Conservation (phyloP, 495 filamentous ascomycete genomes). For the Aspergillus hancockii region DNA sequence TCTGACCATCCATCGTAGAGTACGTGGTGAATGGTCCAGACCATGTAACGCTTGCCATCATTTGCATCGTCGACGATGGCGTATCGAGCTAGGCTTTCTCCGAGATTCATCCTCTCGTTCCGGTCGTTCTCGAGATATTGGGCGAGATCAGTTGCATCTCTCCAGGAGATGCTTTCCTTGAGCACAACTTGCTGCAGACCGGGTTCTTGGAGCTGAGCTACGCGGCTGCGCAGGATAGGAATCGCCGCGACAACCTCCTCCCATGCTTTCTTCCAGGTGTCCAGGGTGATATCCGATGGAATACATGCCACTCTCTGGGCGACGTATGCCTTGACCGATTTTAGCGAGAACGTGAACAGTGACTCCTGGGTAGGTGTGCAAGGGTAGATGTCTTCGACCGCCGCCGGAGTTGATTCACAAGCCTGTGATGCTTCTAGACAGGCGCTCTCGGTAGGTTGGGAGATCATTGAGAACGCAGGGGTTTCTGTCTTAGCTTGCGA, state of each 20-base stretch:
- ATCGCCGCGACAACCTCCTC: conserved; percentile 43
- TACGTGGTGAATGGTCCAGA: conserved; percentile 67
- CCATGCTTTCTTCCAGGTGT: conserved; percentile 52
- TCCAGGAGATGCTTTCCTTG: conserved; percentile 46
- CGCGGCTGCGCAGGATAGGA: conserved; percentile 59
- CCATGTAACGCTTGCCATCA: conserved; percentile 45
- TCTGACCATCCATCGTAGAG: conserved; percentile 71
- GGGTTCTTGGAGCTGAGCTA: conserved; percentile 54
- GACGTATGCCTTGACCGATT: conserved; percentile 57
- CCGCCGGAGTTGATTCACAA: conserved; percentile 29
- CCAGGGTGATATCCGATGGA: conserved; percentile 28
- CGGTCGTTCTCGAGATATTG: conserved; percentile 53
- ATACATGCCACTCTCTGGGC: conserved; percentile 54
- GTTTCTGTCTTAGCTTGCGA: conserved; percentile 17
- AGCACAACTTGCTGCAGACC: conserved; percentile 62
- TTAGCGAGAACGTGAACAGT: conserved; percentile 59
- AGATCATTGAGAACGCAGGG: conserved; percentile 37
- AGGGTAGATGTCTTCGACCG: conserved; percentile 56
- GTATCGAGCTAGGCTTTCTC: conserved; percentile 55
- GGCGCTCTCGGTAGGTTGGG: conserved; percentile 30
- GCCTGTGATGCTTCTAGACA: conserved; percentile 28
- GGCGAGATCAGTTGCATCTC: conserved; percentile 39
- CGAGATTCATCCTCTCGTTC: conserved; percentile 52
- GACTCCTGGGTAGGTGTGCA: conserved; percentile 68
- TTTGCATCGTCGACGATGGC: conserved; percentile 45